A percentile compares a stretch with the other conserved stretches of the same genome.
These are phyloP conservation scores for Pseudocohnilembus persalinus DNA, from an alignment of 169 alveolate genomes.

Conservation along the genomic window DNA sequence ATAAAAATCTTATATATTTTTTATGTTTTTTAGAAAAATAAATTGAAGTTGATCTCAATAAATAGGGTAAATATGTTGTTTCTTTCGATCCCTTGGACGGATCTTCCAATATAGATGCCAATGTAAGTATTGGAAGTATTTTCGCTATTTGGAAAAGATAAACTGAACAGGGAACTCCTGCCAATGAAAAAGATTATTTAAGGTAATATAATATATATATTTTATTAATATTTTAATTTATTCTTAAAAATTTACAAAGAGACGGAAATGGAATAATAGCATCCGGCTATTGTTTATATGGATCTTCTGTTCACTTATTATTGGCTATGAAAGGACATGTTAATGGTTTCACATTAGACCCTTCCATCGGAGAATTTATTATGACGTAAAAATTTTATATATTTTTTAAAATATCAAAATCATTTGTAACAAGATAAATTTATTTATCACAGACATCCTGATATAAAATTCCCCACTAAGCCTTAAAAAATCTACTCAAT, in stretches of 20 bases:
- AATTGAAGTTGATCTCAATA: constrained; percentile 9
- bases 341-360: constrained; percentile 68
- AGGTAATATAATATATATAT: not conserved
- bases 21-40: constrained; percentile 11
- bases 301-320: constrained; percentile 64
- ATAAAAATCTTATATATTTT: too few relatives aligned
- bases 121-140: constrained; percentile 84
- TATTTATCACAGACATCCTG: constrained; percentile 30
- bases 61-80: constrained; percentile 57
- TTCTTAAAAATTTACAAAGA: not conserved
- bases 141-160: constrained; percentile 73
- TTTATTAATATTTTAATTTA: constrained; percentile 17
- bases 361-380: constrained; percentile 64
- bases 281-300: constrained; percentile 75
- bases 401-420: too few relatives aligned
- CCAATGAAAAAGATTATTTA: constrained; percentile 1
- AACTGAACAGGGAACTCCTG: not conserved
- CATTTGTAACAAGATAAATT: too few relatives aligned
- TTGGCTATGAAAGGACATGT: constrained; percentile 57
- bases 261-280: constrained; percentile 68
- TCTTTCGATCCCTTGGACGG: constrained; percentile 90
- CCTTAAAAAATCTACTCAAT: constrained; percentile 52
- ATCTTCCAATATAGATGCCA: constrained; percentile 80
- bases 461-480: constrained; percentile 48
- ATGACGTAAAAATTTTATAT: constrained; percentile 28